Conservation (phyloP, 1,284 basidiomycete species). For the Xanthoconium separans region DNA sequence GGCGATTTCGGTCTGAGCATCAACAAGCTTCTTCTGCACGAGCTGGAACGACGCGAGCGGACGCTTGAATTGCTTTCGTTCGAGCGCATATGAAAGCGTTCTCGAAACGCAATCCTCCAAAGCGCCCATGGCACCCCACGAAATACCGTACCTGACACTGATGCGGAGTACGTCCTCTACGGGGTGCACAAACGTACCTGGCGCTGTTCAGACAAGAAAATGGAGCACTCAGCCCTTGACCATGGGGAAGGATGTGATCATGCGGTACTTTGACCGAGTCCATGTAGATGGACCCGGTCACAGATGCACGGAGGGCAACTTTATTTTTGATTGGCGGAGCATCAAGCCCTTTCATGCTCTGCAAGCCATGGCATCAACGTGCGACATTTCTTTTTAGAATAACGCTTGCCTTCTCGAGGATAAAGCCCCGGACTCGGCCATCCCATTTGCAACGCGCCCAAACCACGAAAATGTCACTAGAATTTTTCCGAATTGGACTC, state of each 20-base stretch:
- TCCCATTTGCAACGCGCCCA: constrained; percentile 98
- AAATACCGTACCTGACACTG: constrained; percentile 72
- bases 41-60: constrained; percentile 95
- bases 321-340: constrained; percentile 94
- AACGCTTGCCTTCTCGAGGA: constrained; percentile 77
- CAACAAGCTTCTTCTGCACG: constrained; percentile 95
- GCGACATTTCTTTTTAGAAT: not conserved
- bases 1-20: constrained; percentile 84
- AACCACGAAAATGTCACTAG: constrained; percentile 81
- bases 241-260: constrained; percentile 74
- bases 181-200: constrained; percentile 41
- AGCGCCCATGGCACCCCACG: constrained; percentile 93
- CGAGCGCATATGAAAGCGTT: constrained; percentile 84
- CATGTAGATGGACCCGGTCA: constrained; percentile 94
- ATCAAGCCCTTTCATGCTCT: constrained; percentile 83
- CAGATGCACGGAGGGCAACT: constrained; percentile 83
- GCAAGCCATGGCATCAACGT: not conserved
- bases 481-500: constrained; percentile 9
- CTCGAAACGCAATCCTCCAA: constrained; percentile 88
- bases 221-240: constrained; percentile 75
- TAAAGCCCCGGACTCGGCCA: constrained; percentile 86
- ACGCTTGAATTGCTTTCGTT: constrained; percentile 86
- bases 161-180: not conserved
- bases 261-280: constrained; percentile 75
- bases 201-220: constrained; percentile 94